These are phyloP conservation scores for Beta macrorhiza DNA, from an alignment of 179 eudicot species.

Conservation along the genomic window DNA sequence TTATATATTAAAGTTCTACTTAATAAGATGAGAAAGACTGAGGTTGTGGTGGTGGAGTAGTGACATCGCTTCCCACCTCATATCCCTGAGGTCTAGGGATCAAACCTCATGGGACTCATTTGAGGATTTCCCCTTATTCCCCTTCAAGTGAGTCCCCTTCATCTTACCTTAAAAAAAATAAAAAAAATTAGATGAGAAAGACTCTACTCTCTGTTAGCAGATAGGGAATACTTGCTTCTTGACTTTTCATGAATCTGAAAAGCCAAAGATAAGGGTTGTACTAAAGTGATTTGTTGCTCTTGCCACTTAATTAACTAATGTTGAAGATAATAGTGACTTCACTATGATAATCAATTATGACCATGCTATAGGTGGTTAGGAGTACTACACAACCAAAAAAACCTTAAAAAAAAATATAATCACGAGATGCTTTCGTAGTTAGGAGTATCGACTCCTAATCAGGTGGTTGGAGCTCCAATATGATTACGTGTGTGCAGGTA, in stretches of 20 bases:
- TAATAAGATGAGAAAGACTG: too few relatives aligned
- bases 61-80: too few relatives aligned
- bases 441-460: background rate
- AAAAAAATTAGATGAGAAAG: background rate
- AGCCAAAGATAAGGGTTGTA: slow-evolving; percentile 12
- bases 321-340: background rate
- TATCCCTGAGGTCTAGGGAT: too few relatives aligned
- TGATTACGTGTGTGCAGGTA: background rate
- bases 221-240: slow-evolving; percentile 4
- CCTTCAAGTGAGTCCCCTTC: too few relatives aligned
- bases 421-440: background rate
- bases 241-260: slow-evolving; percentile 19
- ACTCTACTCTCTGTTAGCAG: background rate
- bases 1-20: too few relatives aligned
- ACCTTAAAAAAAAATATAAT: background rate
- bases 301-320: background rate
- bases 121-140: too few relatives aligned
- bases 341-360: slow-evolving; percentile 7
- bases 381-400: too few relatives aligned
- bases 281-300: background rate
- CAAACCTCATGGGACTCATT: too few relatives aligned
- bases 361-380: background rate
- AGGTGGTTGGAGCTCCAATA: background rate
- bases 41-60: too few relatives aligned
- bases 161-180: too few relatives aligned